Conservation (phyloP, 169 alveolate genomes). For the Plasmodium sp. region DNA sequence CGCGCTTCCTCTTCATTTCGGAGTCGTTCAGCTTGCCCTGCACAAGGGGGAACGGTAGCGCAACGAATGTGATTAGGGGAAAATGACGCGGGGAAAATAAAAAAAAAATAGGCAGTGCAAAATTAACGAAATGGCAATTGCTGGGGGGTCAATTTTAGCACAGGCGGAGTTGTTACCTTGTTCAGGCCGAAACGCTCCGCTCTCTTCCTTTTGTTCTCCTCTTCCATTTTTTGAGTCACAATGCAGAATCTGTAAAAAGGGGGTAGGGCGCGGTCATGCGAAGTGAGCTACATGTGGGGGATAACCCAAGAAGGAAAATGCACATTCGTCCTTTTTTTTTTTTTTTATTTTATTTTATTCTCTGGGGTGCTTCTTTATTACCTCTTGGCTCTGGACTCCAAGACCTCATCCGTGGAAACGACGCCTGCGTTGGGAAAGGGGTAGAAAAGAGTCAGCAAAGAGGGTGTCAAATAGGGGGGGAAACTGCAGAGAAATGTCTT, state of each 20-base stretch:
- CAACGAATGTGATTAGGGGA: neutral
- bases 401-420: slow-evolving; percentile 47
- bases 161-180: neutral
- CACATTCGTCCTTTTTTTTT: neutral
- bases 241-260: slow-evolving; percentile 44
- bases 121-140: neutral
- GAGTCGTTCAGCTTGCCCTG: slow-evolving; percentile 49
- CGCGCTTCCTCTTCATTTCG: slow-evolving; percentile 51
- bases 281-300: neutral
- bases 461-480: neutral
- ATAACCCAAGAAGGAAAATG: neutral
- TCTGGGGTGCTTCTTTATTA: neutral
- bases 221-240: slow-evolving; percentile 69
- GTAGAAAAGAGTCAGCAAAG: neutral
- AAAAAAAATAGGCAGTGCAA: neutral
- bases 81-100: neutral
- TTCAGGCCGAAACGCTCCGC: slow-evolving; percentile 73
- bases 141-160: neutral
- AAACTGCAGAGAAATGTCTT: neutral
- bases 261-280: neutral
- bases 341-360: neutral
- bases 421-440: neutral
- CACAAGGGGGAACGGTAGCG: neutral
- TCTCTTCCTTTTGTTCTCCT: slow-evolving; percentile 64
- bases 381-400: slow-evolving; percentile 73